Base-by-base conservation (phyloP, 768 basidiomycete genomes). In the Rhodosporidiobolus odoratus region DNA sequence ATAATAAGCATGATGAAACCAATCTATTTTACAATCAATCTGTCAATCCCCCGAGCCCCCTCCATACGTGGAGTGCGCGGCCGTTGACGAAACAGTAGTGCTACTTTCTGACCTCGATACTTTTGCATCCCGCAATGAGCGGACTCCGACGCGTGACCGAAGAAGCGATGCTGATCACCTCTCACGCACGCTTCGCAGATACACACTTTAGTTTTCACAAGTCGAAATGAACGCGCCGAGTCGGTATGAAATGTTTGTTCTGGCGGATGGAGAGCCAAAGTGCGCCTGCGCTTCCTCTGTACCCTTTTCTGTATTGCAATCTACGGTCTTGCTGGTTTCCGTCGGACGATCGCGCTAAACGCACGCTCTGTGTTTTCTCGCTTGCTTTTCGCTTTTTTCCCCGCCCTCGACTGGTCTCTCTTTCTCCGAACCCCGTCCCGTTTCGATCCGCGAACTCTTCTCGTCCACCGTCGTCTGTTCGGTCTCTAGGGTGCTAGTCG, bases 241-340 rank as follows among this genome's bases (percentile, higher is more conserved):
- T 79, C 87, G 95, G 74, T 90, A 88, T 78, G 93, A 96, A 81
- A 84, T 91, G 74, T 96, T 87, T 79, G 89, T 95, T 58, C 84
- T 97, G 57, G 91, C 92, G 27, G 93, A 97, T 76, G 91, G 89
- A 78, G 94, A 99, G 83, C 89, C 89, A 82, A 82, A 87, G 94
- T 97, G 83, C 83, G 92, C 88, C 57, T 41, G 52, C 53, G 25
- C 54, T 45, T 35, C 19, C 23, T 13, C 38, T 23, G 4, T 32
- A 27, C n/a, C 68, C 43, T 41, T 35, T 32, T 45, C 48, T 40
- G 27, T 37, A 30, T 27, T 10, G 27, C n/a, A n/a, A n/a, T n/a
- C n/a, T n/a, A n/a, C n/a, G n/a, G n/a, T n/a, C n/a, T n/a, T 13
- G 15, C 57, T 32, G 5, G 30, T 43, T 27, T 30, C 27, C 23